phyloP scores from a whole-genome alignment of 495 filamentous ascomycete genomes.

The Astrothelium subdiscretum region DNA sequence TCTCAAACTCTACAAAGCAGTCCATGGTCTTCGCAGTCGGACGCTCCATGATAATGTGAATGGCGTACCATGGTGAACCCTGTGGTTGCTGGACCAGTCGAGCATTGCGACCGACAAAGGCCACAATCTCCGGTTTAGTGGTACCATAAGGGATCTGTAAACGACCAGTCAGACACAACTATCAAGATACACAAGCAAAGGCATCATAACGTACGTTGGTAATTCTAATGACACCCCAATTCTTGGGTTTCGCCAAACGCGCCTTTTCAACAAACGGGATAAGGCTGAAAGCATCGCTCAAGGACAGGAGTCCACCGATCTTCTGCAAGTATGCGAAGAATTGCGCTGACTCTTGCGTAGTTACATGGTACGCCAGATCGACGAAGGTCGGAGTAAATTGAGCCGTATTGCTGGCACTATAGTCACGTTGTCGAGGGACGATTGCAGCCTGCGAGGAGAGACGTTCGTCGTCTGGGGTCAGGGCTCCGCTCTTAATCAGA shows the following conservation, averaged over 20 bases:
- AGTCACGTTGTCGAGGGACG: neutral
- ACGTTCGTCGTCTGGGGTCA: neutral
- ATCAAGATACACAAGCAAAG: neutral
- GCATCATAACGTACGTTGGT: constrained; percentile 21
- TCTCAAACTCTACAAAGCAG: constrained; percentile 57
- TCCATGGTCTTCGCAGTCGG: constrained; percentile 67
- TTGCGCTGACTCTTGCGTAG: neutral
- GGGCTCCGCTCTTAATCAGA: neutral
- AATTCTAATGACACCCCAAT: constrained; percentile 30
- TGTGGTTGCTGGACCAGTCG: constrained; percentile 40
- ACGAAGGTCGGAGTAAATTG: neutral
- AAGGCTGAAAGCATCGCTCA: constrained; percentile 9
- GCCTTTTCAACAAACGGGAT: constrained; percentile 18
- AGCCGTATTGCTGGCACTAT: neutral
- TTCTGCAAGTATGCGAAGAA: neutral
- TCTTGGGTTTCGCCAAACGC: constrained; percentile 11
- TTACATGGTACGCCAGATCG: neutral
- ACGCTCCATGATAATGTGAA: constrained; percentile 81
- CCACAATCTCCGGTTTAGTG: constrained; percentile 53
- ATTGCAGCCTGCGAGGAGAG: neutral
- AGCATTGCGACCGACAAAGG: constrained; percentile 58
- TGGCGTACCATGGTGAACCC: constrained; percentile 36
- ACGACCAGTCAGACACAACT: neutral
- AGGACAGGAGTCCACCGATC: constrained; percentile 1
- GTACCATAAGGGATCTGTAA: constrained; percentile 56